Evolutionary conservation across 2,329 filamentous ascomycete genomes (phyloP).

Genomic region (Oidium heveae): DNA sequence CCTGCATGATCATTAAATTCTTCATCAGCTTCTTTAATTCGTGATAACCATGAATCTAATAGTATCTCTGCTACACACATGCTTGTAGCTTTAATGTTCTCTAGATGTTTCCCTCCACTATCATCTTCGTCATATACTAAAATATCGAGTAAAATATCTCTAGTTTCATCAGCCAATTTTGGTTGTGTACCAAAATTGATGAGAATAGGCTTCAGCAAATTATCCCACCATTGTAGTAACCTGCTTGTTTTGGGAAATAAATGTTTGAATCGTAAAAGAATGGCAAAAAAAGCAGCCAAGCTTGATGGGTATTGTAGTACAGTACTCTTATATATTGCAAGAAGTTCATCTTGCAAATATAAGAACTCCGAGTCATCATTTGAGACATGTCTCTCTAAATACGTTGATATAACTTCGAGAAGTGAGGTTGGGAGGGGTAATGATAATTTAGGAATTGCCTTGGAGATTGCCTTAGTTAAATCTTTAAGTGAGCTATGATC

Average conservation of each 20-base stretch:
- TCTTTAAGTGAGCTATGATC: slow-evolving; percentile 23
- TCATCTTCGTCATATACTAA: slow-evolving; percentile 33
- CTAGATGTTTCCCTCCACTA: slow-evolving; percentile 21
- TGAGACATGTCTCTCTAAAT: slow-evolving; percentile 40
- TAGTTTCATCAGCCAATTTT: slow-evolving; percentile 34
- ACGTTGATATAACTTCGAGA: slow-evolving; percentile 33
- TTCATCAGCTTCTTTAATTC: slow-evolving; percentile 16
- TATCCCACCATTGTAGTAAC: slow-evolving; percentile 47
- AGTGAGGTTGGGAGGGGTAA: slow-evolving; percentile 44
- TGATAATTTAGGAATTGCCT: slow-evolving; percentile 22
- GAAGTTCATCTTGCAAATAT: slow-evolving; percentile 47
- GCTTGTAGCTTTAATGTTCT: slow-evolving; percentile 19
- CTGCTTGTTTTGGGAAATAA: slow-evolving; percentile 36
- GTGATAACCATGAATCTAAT: slow-evolving; percentile 30
- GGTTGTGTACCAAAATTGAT: slow-evolving; percentile 34
- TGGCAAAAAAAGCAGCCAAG: slow-evolving; percentile 40
- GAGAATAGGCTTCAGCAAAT: slow-evolving; percentile 29
- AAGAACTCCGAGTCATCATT: slow-evolving; percentile 45
- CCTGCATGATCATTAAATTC: slow-evolving; percentile 18
- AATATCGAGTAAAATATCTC: slow-evolving; percentile 37
- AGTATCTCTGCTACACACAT: slow-evolving; percentile 30
- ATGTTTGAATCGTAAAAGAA: slow-evolving; percentile 37
- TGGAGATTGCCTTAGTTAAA: slow-evolving; percentile 29
- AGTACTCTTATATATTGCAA: slow-evolving; percentile 37
- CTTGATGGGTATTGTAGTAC: slow-evolving; percentile 30